Evolutionary conservation across 306 rosid species (phyloP).

Genomic region (Cicer cuneatum): DNA sequence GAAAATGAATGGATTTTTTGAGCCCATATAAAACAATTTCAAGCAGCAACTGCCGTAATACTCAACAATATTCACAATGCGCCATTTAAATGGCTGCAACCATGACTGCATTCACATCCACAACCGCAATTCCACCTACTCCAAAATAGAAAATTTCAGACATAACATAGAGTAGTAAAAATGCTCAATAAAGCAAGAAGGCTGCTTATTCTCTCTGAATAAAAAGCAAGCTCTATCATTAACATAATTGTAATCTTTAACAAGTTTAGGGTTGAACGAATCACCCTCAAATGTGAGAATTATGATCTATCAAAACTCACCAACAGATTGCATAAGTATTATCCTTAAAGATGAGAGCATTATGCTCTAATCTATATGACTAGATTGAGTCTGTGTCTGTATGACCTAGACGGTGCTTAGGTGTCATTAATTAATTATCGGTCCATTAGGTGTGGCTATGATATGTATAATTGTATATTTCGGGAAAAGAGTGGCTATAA

Average conservation of each 20-base stretch:
- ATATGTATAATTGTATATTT: background rate
- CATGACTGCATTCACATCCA: background rate
- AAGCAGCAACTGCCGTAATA: background rate
- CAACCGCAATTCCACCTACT: background rate
- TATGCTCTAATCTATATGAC: background rate
- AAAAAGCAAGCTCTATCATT: background rate
- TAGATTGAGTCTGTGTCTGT: background rate
- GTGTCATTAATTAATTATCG: background rate
- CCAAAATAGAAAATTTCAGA: too few relatives aligned
- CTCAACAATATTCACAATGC: background rate
- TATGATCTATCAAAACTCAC: background rate
- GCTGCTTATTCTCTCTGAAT: background rate
- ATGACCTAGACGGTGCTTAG: background rate
- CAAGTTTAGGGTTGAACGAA: background rate
- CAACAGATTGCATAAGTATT: too few relatives aligned
- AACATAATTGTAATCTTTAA: background rate
- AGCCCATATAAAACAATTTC: background rate
- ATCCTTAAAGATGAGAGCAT: background rate
- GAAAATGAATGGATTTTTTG: background rate
- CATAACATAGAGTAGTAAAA: background rate
- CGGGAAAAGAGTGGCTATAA: background rate
- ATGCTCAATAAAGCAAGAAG: background rate
- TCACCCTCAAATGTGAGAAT: background rate
- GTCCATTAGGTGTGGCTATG: background rate
- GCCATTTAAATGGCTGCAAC: background rate